Conservation (phyloP, 306 rosid species). For the Argentina anserina region DNA sequence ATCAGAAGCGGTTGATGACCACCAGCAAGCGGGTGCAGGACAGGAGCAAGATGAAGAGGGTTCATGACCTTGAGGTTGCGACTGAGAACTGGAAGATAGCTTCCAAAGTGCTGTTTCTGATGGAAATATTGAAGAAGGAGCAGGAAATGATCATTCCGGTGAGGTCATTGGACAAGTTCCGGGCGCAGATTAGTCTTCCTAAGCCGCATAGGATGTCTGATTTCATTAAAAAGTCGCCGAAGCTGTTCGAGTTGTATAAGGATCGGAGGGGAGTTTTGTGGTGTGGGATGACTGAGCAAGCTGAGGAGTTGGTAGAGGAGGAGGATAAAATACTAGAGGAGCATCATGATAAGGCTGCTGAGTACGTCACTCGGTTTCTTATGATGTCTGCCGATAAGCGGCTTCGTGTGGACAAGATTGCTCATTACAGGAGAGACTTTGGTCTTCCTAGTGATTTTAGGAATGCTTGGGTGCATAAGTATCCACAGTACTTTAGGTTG, state of each 20-base stretch:
- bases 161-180: conserved; percentile 44
- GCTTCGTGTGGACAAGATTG: conserved; percentile 56
- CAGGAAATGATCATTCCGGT: conserved; percentile 71
- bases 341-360: conserved; percentile 58
- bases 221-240: conserved; percentile 61
- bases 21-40: conserved; percentile 52
- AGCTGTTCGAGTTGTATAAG: conserved; percentile 56
- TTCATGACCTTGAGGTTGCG: conserved; percentile 60
- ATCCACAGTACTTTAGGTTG: conserved; percentile 54
- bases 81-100: conserved; percentile 75
- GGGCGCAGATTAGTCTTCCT: conserved; percentile 65
- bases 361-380: conserved; percentile 58
- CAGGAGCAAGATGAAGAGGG: conserved; percentile 55
- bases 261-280: conserved; percentile 50
- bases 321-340: conserved; percentile 40
- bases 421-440: conserved; percentile 49
- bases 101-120: conserved; percentile 47
- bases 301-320: conserved; percentile 52
- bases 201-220: conserved; percentile 70
- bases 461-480: conserved; percentile 54
- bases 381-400: conserved; percentile 75
- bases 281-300: conserved; percentile 68
- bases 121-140: conserved; percentile 63
- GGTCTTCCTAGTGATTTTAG: conserved; percentile 49
- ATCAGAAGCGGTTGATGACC: conserved; percentile 45